phyloP scores from a whole-genome alignment of 2,329 filamentous ascomycete genomes.

The Pseudopithomyces maydicus region DNA sequence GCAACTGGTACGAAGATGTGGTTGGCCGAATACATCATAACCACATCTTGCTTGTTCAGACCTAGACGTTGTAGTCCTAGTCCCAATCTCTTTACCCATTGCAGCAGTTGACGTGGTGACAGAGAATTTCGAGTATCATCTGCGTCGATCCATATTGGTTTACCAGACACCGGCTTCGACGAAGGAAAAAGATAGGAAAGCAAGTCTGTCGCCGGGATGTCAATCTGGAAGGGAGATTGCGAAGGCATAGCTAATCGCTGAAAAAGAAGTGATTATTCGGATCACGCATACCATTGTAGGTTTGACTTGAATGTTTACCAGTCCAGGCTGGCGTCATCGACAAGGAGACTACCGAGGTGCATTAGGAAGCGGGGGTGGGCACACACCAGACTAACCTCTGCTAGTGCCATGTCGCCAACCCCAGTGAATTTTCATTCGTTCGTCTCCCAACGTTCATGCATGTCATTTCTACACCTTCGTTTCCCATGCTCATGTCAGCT shows the following conservation, averaged over 20 bases:
- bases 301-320: not conserved
- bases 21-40: conserved; percentile 61
- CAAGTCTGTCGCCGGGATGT: conserved; percentile 54
- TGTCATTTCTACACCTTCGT: not conserved
- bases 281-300: not conserved
- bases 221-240: conserved; percentile 53
- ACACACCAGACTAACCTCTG: not conserved
- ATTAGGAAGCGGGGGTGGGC: not conserved
- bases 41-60: conserved; percentile 55
- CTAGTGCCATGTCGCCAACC: not conserved
- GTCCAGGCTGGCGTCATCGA: conserved; percentile 2
- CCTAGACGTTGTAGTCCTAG: conserved; percentile 55
- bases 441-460: not conserved
- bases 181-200: conserved; percentile 44
- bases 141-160: conserved; percentile 61
- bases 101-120: conserved; percentile 54
- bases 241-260: conserved; percentile 46
- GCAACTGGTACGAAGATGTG: conserved; percentile 61
- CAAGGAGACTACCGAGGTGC: not conserved
- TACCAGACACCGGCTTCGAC: conserved; percentile 43
- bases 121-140: conserved; percentile 52
- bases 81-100: conserved; percentile 59
- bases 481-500: not conserved
- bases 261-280: too few relatives aligned
- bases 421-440: not conserved